Evolutionary conservation across 768 basidiomycete species (phyloP), one percentile per base, ranked within the genome.

Genomic region (Collybiopsis luxurians): DNA sequence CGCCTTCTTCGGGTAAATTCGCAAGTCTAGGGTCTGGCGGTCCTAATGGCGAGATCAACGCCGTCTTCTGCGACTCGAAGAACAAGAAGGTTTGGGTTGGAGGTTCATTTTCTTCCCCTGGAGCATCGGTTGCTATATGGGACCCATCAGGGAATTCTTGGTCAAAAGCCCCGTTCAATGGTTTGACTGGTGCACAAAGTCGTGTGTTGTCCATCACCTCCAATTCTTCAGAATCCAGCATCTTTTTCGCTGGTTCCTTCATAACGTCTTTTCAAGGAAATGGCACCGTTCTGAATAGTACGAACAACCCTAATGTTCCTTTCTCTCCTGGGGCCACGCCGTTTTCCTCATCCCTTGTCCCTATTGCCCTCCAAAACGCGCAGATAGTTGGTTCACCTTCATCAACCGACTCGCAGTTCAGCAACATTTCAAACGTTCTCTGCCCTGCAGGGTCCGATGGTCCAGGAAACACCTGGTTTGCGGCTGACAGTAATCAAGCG

Each of bases 241-340:
- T 98, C 53, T 88, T 95, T 67, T 95, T 98, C 66, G 81, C 89
- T 0, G 97, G 97, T 38, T 87, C 88, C 12, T 99, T 99, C 75
- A 63, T 89, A 55, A 89, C 91, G 2, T 73, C 82, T 1, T 95
- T 92, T 66, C 71, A 72, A 27, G 84, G 85, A 44, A 80, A 75
- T 59, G 75, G 70, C 5, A 71, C 77, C 30, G 66, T 72, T 15
- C 62, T 83, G 47, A 89, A 85, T 65, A 80, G 80, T 59, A 85
- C 86, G 40, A 88, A 88, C 66, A 94, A 93, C 66, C 92, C 92
- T 11, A 94, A 89, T 58, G 86, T 94, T 3, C 92, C 92, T 12
- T 86, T 84, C 63, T 94, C 93, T 21, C 68, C 83, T 1, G 86
- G 90, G 26, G 90, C 92, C 13, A 87, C 90, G 0, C 89, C 90